phyloP scores from a whole-genome alignment of 371 early-diverging fungal genomes.

The Spraguea lophii region DNA sequence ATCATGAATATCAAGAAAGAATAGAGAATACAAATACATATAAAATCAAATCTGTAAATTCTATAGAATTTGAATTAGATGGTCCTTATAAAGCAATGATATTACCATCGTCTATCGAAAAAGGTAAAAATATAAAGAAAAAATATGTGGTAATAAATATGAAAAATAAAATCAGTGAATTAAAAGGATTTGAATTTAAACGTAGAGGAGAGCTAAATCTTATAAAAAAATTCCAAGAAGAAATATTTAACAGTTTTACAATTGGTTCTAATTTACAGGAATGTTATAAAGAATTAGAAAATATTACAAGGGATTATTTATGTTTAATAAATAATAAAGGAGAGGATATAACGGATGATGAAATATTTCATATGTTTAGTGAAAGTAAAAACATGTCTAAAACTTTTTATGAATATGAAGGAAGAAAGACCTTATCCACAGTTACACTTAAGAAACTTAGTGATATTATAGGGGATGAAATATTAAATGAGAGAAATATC shows the following conservation, averaged over 20 bases:
- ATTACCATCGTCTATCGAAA: constrained; percentile 79
- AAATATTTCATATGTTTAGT: constrained; percentile 81
- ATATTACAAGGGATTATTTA: constrained; percentile 75
- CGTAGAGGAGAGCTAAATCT: constrained; percentile 92
- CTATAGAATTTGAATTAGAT: constrained; percentile 94
- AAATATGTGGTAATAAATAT: constrained; percentile 89
- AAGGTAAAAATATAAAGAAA: constrained; percentile 85
- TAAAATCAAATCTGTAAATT: constrained; percentile 60
- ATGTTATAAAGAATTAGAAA: constrained; percentile 71
- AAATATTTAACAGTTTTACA: constrained; percentile 70
- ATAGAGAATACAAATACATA: constrained; percentile 48
- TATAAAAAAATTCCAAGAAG: constrained; percentile 86
- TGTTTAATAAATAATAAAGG: constrained; percentile 69
- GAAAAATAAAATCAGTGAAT: constrained; percentile 76
- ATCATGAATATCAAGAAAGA: constrained; percentile 69
- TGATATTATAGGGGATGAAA: constrained; percentile 84
- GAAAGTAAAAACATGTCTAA: constrained; percentile 92
- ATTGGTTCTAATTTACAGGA: constrained; percentile 62
- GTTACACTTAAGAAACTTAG: constrained; percentile 78
- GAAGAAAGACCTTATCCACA: constrained; percentile 72
- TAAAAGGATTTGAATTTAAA: constrained; percentile 98
- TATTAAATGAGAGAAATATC: constrained; percentile 83
- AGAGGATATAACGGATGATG: constrained; percentile 58
- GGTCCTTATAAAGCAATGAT: constrained; percentile 98
- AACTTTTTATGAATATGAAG: constrained; percentile 67